phyloP scores from a whole-genome alignment of 495 filamentous ascomycete genomes.

The Penicillium verhagenii region DNA sequence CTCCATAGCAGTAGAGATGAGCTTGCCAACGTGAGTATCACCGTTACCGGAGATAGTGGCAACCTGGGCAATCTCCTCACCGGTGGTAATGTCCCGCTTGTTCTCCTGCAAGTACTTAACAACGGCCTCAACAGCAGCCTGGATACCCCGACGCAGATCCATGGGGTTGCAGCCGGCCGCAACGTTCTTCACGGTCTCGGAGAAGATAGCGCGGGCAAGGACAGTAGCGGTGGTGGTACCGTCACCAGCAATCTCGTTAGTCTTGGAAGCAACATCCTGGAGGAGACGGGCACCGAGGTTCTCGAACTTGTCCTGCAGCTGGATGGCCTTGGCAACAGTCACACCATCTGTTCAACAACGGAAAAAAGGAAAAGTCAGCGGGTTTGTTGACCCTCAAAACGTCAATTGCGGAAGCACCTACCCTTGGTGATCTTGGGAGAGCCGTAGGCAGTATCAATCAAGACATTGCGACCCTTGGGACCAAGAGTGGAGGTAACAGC shows the following conservation, averaged over 20 bases:
- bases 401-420: conserved; percentile 39
- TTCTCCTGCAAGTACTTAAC: conserved; percentile 91
- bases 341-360: conserved; percentile 69
- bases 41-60: conserved; percentile 98
- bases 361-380: conserved; percentile 3
- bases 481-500: conserved; percentile 95
- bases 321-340: conserved; percentile 87
- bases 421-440: conserved; percentile 99
- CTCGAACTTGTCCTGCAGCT: conserved; percentile 98
- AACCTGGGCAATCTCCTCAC: conserved; percentile 95
- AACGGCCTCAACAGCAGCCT: conserved; percentile 92
- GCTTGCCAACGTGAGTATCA: conserved; percentile 89
- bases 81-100: conserved; percentile 96
- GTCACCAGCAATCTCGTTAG: conserved; percentile 97
- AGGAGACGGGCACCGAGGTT: conserved; percentile 96
- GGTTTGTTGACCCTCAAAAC: neutral
- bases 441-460: conserved; percentile 97
- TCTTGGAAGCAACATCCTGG: conserved; percentile 98
- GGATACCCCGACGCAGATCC: conserved; percentile 94
- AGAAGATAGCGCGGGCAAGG: conserved; percentile 97
- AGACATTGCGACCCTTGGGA: conserved; percentile 95
- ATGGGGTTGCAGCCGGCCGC: conserved; percentile 99
- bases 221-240: conserved; percentile 97
- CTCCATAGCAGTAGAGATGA: conserved; percentile 98
- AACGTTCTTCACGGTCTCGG: conserved; percentile 99